Evolutionary conservation across 106 monocot species (phyloP), one percentile per base, ranked within the genome.

Genomic region (Agapanthus africanus): DNA sequence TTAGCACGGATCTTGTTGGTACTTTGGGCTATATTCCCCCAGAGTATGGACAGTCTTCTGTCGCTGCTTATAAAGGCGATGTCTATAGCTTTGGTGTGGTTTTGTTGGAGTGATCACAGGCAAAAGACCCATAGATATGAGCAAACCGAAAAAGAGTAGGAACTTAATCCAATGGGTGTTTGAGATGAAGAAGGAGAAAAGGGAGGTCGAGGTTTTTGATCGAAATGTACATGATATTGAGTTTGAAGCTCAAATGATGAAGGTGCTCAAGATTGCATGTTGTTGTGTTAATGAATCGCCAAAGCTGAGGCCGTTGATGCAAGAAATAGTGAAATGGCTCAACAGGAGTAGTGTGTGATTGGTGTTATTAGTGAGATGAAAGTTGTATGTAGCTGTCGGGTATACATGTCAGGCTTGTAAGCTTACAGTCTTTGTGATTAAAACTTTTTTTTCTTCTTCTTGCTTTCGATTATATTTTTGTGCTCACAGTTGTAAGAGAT

Each of bases 11-110:
- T 14, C 60, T 75, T 44, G 59, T 75, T 33, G 75, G 75, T 7
- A 75, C 75, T 37, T 47, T 75, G 44, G 75, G 75, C 59, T 75
- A 75, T 22, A 75, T 75, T 3, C 75, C 75, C 42, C 75, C 75
- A 3, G 75, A 75, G 22, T 75, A 75, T 44, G 59, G 75, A 59
- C 75, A 75, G 26, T 23, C 68, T 22, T 75, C 75, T n/a, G 37
- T 75, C 7, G 75, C 68, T 68, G 68, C 75, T 16, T 75, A 68
- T 46, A 67, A 52, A 36, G 75, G 75, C 0, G 75, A 75, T 60
- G 66, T 75, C 35, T 75, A 68, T 54, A 75, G 75, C 25, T 75
- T 75, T 27, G 75, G 75, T 33, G 68, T 75, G 5, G 75, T 75
- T 59, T 59, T 75, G 27, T 56, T 75, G 33, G 75, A 75, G 44